These are phyloP conservation scores for Fusarium piperis DNA, from an alignment of 2,329 filamentous ascomycete genomes.

Conservation along the genomic window DNA sequence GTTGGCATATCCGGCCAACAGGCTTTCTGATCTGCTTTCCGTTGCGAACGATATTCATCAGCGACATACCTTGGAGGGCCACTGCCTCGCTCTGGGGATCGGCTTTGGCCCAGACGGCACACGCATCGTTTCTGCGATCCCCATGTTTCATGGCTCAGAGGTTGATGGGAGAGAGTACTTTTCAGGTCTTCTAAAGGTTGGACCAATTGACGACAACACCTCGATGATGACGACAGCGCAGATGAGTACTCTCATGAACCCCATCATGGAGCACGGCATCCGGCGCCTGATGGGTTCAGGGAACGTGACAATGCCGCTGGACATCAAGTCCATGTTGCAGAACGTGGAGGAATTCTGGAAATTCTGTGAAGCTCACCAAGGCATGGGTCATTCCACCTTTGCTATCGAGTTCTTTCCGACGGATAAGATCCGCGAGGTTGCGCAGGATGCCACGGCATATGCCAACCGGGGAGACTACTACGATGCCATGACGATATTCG, in stretches of 20 bases:
- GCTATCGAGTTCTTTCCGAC: conserved; percentile 56
- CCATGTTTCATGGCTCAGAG: conserved; percentile 33
- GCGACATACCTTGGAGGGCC: conserved; percentile 23
- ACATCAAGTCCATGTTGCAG: conserved; percentile 40
- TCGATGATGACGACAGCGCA: conserved; percentile 33
- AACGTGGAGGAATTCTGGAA: conserved; percentile 43
- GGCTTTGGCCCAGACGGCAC: conserved; percentile 31
- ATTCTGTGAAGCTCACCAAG: conserved; percentile 30
- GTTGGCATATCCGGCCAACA: conserved; percentile 38
- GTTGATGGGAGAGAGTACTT: conserved; percentile 31
- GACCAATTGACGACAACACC: conserved; percentile 11
- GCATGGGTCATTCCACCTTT: conserved; percentile 37
- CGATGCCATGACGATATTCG: conserved; percentile 53
- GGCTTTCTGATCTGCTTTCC: conserved; percentile 36
- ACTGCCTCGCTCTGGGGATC: conserved; percentile 40
- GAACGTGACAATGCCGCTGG: conserved; percentile 49
- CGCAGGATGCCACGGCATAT: conserved; percentile 52
- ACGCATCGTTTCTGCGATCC: conserved; percentile 32
- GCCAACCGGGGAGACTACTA: conserved; percentile 56
- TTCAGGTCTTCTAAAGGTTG: conserved; percentile 26
- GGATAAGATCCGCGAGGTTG: conserved; percentile 49
- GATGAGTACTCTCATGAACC: conserved; percentile 39
- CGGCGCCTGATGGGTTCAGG: conserved; percentile 39
- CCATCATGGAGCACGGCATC: conserved; percentile 38
- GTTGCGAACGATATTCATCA: conserved; percentile 37